These are phyloP conservation scores for Metschnikowia kunwiensis DNA, from an alignment of 805 yeast genomes.

Conservation along the genomic window DNA sequence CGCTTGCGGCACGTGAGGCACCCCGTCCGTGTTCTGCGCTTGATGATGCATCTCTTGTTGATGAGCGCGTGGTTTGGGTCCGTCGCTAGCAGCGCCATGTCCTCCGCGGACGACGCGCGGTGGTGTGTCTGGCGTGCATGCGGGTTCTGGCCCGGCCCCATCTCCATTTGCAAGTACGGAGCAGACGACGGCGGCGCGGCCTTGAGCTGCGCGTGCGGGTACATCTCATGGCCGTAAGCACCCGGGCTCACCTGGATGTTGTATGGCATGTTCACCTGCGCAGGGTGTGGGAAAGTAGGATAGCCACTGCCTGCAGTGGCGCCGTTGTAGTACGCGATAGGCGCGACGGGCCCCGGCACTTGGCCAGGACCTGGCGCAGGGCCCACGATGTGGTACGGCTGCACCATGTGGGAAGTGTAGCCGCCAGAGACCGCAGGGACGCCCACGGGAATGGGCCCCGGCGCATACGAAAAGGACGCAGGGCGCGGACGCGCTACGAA, in stretches of 20 bases:
- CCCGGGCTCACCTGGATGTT: constrained; percentile 1
- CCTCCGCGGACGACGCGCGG: constrained; percentile 2
- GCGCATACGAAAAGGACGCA: constrained; percentile 11
- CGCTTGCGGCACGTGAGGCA: constrained; percentile 71
- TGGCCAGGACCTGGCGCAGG: background rate
- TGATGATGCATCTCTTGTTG: constrained; percentile 43
- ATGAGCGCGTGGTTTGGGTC: constrained; percentile 29
- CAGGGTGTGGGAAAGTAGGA: background rate
- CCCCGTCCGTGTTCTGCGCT: constrained; percentile 69
- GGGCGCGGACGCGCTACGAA: constrained; percentile 13
- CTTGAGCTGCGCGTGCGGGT: constrained; percentile 1
- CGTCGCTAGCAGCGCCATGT: constrained; percentile 4
- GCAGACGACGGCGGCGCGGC: background rate
- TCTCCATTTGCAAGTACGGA: constrained; percentile 3
- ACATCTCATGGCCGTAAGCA: constrained; percentile 4
- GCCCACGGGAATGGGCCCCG: constrained; percentile 3
- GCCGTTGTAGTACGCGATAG: constrained; percentile 3
- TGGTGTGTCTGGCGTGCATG: constrained; percentile 1
- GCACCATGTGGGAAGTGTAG: constrained; percentile 1
- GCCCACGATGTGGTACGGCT: background rate
- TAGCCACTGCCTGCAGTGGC: constrained; percentile 14
- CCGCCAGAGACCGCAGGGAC: constrained; percentile 1
- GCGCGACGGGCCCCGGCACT: background rate
- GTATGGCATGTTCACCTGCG: background rate
- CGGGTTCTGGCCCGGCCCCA: background rate